A percentile compares a stretch with the other conserved stretches of the same genome.
Evolutionary conservation across 73 alveolate species (phyloP).

Genomic region (Symbiodinium pilosum): DNA sequence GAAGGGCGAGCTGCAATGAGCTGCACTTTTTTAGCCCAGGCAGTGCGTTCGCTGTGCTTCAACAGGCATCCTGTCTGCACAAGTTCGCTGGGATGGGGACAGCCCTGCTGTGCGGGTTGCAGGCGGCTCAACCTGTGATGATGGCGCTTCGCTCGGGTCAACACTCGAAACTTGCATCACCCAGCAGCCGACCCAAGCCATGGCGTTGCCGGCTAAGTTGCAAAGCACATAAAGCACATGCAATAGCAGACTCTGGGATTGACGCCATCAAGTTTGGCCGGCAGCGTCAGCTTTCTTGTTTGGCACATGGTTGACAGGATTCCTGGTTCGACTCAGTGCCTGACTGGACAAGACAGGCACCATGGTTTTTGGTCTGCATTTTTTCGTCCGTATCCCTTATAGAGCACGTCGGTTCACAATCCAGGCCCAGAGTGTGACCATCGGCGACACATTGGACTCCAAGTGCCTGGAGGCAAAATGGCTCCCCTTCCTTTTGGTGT

Average conservation of each 20-base stretch:
- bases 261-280: no score
- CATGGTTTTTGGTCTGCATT: no score
- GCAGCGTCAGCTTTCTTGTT: no score
- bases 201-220: background rate
- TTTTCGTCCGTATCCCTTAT: no score
- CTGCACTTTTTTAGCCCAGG: no score
- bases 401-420: no score
- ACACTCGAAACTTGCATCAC: background rate
- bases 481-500: background rate
- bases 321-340: slow-evolving; percentile 9
- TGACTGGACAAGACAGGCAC: background rate
- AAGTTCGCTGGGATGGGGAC: background rate
- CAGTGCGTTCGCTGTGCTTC: slow-evolving; percentile 17
- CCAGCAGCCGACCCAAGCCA: slow-evolving; percentile 11
- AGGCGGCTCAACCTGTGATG: background rate
- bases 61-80: background rate
- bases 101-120: background rate
- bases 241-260: no score
- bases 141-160: background rate
- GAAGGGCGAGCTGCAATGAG: no score
- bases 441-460: slow-evolving; percentile 40
- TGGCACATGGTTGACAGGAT: background rate
- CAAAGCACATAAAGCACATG: no score
- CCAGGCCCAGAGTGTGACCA: background rate
- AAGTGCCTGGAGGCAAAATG: slow-evolving; percentile 88